These are phyloP conservation scores for Botrytis deweyae DNA, from an alignment of 2,329 filamentous ascomycete species.

Conservation along the genomic window DNA sequence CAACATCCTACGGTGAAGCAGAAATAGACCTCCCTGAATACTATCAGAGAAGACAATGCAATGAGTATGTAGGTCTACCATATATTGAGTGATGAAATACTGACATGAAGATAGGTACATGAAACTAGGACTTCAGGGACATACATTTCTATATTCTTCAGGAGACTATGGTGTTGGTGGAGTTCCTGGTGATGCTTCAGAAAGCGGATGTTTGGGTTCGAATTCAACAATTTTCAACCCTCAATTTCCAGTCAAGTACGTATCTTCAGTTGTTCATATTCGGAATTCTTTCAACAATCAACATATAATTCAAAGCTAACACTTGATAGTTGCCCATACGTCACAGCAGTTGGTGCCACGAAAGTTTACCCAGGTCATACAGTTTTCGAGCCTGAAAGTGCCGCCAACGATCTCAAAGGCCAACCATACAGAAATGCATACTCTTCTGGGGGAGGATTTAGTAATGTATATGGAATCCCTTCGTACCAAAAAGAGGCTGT, in stretches of 20 bases:
- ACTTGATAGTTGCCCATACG: conserved; percentile 44
- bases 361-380: conserved; percentile 43
- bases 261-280: neutral
- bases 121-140: conserved; percentile 50
- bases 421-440: conserved; percentile 50
- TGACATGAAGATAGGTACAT: conserved; percentile 38
- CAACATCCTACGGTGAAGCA: conserved; percentile 53
- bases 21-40: conserved; percentile 52
- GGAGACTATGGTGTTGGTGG: conserved; percentile 48
- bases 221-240: conserved; percentile 51
- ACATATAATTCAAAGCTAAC: neutral
- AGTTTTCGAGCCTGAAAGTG: conserved; percentile 42
- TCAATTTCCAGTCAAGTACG: conserved; percentile 39
- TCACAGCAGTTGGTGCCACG: conserved; percentile 54
- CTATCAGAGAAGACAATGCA: conserved; percentile 53
- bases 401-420: conserved; percentile 38
- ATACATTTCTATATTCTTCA: conserved; percentile 47
- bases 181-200: conserved; percentile 36
- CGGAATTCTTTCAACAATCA: too few relatives aligned
- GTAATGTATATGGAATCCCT: conserved; percentile 50
- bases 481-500: conserved; percentile 46
- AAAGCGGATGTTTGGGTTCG: conserved; percentile 40
- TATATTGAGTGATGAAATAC: neutral
- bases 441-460: conserved; percentile 75
- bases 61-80: conserved; percentile 39